Base-by-base conservation (phyloP, 1,284 basidiomycete species). In the Bjerkandera adusta region DNA sequence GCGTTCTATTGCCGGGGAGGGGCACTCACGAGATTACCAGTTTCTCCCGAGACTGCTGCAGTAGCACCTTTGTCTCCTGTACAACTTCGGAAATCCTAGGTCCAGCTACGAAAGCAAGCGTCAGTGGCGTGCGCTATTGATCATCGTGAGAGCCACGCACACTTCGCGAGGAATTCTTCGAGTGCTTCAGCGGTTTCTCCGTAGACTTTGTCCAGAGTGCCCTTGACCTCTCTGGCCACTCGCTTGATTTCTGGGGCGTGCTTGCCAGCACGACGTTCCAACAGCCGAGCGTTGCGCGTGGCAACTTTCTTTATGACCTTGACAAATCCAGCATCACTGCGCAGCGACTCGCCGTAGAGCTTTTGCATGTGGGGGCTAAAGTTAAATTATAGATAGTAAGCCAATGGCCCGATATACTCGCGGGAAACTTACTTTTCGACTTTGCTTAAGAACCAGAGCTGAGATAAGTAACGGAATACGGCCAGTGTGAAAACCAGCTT, bases 241-340 rank as follows among this genome's bases (percentile, higher is more conserved):
- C 88, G 76, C 62, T 77, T 77, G 51, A 94, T 73, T 62, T 91
- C 83, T 3, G 86, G 83, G 4, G 78, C 85, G 68, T 89, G 85
- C 48, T 76, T 74, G 15, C 81, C 79, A 15, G 84, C 80, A 35
- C 78, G 73, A 22, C 75, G 77, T 60, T 88, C 85, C 15, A 93
- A 63, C 4, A 87, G 75, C 38, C 78, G 77, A 1, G 81, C 86
- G 53, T 93, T 91, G 67, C 84, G 85, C 57, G 79, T 84, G 1
- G 94, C 92, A 6, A 94, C 91, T 46, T 79, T 87, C 69, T 94
- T 94, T 65, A 99, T 85, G 22, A 97, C 95, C 73, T 97, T 97
- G 51, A 95, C 92, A 54, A 98, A 87, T 27, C 96, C 97, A 5
- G 94, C 95, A 50, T 98, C 96, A 63, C 92, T 92, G 52, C 95